phyloP scores from a whole-genome alignment of 1,139 yeast genomes.

The Diutina ranongensis region DNA sequence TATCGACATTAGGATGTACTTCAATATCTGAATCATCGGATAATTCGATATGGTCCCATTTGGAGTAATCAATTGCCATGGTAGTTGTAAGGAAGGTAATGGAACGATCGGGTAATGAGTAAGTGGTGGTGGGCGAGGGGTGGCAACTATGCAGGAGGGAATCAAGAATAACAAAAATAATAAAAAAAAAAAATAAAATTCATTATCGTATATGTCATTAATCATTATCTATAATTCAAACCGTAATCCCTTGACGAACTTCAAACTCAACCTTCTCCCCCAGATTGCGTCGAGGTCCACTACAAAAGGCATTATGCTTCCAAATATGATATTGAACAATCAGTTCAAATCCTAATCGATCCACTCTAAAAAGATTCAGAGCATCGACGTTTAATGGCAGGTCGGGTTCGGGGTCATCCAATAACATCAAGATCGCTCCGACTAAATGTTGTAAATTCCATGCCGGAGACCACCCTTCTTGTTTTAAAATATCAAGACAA shows the following conservation, averaged over 20 bases:
- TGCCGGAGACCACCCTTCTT: slow-evolving; percentile 74
- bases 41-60: slow-evolving; percentile 93
- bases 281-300: slow-evolving; percentile 6
- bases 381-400: slow-evolving; percentile 80
- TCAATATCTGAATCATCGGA: slow-evolving; percentile 95
- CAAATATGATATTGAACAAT: slow-evolving; percentile 52
- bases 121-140: not conserved
- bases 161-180: too few species aligned
- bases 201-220: too few species aligned
- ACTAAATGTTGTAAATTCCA: slow-evolving; percentile 70
- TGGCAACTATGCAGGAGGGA: not conserved
- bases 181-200: too few species aligned
- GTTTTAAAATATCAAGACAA: slow-evolving; percentile 68
- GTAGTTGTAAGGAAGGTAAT: not conserved
- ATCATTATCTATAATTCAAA: not conserved
- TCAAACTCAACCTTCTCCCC: slow-evolving; percentile 1
- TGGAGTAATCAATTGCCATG: slow-evolving; percentile 86
- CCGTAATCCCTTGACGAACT: not conserved
- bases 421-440: slow-evolving; percentile 56
- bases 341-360: slow-evolving; percentile 44
- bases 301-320: slow-evolving; percentile 20
- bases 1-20: slow-evolving; percentile 97
- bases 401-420: slow-evolving; percentile 74
- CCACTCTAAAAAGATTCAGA: slow-evolving; percentile 59
- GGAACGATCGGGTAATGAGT: not conserved